These are phyloP conservation scores for Gloeopeniophorella convolvens DNA, from an alignment of 768 basidiomycete species.

Conservation along the genomic window DNA sequence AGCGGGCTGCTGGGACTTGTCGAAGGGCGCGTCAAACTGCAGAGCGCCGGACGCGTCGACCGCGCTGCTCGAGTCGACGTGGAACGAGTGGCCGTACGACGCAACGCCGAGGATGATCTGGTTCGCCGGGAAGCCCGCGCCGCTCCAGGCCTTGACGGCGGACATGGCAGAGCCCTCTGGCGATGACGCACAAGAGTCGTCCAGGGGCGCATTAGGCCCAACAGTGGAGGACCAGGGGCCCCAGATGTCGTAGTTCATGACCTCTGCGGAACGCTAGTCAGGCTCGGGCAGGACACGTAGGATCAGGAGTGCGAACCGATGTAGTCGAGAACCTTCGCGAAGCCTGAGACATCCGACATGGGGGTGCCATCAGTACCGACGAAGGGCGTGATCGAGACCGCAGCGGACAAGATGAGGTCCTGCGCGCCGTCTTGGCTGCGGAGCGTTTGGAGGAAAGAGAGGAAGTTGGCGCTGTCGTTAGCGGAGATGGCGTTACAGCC, in stretches of 20 bases:
- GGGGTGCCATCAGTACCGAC: slow-evolving; percentile 46
- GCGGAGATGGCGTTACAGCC: slow-evolving; percentile 56
- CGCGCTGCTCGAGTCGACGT: slow-evolving; percentile 33
- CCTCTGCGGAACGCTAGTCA: slow-evolving; percentile 12
- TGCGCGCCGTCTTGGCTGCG: slow-evolving; percentile 47
- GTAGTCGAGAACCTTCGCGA: slow-evolving; percentile 64
- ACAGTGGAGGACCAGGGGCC: slow-evolving; percentile 46
- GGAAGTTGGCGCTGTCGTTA: slow-evolving; percentile 70
- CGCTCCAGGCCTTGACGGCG: slow-evolving; percentile 69
- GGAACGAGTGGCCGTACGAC: slow-evolving; percentile 73
- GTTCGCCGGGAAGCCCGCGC: slow-evolving; percentile 68
- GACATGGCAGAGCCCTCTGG: slow-evolving; percentile 70
- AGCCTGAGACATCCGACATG: slow-evolving; percentile 60
- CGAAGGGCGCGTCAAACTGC: slow-evolving; percentile 15
- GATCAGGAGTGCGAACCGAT: slow-evolving; percentile 28
- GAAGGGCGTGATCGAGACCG: slow-evolving; percentile 44
- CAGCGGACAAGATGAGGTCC: slow-evolving; percentile 52
- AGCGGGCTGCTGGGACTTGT: slow-evolving; percentile 12
- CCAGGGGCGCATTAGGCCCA: slow-evolving; percentile 85
- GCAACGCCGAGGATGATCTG: slow-evolving; percentile 83
- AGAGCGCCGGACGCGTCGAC: slow-evolving; percentile 23
- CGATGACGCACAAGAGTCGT: slow-evolving; percentile 63
- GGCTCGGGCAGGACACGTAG: not conserved
- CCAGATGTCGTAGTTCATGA: slow-evolving; percentile 70
- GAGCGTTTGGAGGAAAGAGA: slow-evolving; percentile 66